Percentiles rank a stretch among this genome's conserved stretches.
Evolutionary conservation across 2,329 filamentous ascomycete species (phyloP).

Genomic region (Shiraia sp.): DNA sequence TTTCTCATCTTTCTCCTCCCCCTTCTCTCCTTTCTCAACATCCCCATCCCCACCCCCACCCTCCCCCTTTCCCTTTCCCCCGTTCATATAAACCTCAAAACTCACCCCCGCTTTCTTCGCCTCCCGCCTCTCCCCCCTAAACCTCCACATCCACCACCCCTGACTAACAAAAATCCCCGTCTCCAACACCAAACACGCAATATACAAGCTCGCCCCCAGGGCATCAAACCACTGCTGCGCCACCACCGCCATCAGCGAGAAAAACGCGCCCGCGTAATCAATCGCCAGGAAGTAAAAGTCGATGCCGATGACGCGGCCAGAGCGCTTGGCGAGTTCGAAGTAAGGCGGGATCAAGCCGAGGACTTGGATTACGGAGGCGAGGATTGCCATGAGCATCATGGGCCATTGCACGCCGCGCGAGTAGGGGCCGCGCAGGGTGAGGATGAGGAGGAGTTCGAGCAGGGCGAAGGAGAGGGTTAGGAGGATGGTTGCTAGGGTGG

Average conservation of each 20-base stretch:
- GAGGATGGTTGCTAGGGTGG: slow-evolving; percentile 46
- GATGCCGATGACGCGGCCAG: slow-evolving; percentile 64
- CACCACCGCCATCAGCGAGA: slow-evolving; percentile 65
- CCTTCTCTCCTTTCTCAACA: slow-evolving; percentile 2
- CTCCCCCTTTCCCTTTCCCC: slow-evolving; percentile 21
- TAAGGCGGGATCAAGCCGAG: slow-evolving; percentile 64
- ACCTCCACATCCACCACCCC: slow-evolving; percentile 61
- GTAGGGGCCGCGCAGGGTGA: slow-evolving; percentile 61
- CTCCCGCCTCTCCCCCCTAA: slow-evolving; percentile 55
- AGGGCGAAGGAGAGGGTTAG: slow-evolving; percentile 55
- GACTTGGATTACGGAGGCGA: slow-evolving; percentile 61
- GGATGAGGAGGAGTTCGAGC: slow-evolving; percentile 59
- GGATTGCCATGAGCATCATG: slow-evolving; percentile 59
- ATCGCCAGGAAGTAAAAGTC: slow-evolving; percentile 62
- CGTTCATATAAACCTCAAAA: slow-evolving; percentile 57
- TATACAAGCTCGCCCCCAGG: slow-evolving; percentile 63
- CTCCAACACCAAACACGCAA: slow-evolving; percentile 62
- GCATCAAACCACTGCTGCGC: slow-evolving; percentile 65
- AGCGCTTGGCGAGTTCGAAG: slow-evolving; percentile 64
- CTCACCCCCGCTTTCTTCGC: slow-evolving; percentile 57
- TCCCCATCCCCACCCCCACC: neutral
- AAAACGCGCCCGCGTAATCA: slow-evolving; percentile 65
- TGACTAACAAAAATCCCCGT: slow-evolving; percentile 64
- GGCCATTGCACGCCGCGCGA: slow-evolving; percentile 58
- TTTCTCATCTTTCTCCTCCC: slow-evolving; percentile 4